phyloP scores from a whole-genome alignment of 208 protist genomes.

The Tritrichomonas foetus region DNA sequence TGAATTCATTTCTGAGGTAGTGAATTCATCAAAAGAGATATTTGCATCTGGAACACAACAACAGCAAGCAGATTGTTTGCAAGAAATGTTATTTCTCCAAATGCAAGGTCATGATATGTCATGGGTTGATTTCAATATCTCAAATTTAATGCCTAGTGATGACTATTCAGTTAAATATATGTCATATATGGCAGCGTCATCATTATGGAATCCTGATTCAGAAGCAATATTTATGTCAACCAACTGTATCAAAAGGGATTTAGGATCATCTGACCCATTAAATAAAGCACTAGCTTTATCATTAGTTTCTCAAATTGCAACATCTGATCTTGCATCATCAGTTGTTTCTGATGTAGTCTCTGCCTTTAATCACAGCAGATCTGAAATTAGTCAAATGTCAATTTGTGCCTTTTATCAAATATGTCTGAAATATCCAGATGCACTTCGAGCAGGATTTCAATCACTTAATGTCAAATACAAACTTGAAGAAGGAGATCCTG shows the following conservation, averaged over 20 bases:
- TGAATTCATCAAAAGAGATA: too few species aligned
- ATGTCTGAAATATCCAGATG: background rate
- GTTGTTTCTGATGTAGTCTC: background rate
- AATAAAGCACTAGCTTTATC: background rate
- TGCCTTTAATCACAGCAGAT: background rate
- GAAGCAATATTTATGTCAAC: background rate
- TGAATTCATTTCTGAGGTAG: too few species aligned
- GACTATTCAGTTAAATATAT: background rate
- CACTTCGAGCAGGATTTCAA: background rate
- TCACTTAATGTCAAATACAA: background rate
- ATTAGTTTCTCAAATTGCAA: background rate
- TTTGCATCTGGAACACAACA: too few species aligned
- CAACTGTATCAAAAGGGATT: background rate
- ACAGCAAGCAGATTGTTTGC: background rate
- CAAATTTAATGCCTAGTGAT: background rate
- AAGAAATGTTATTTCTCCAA: background rate
- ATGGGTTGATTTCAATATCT: slow-evolving; percentile 20
- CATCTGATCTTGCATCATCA: background rate
- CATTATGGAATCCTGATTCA: background rate
- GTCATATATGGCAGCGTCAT: background rate
- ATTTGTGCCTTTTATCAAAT: slow-evolving; percentile 21
- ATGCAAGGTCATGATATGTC: background rate
- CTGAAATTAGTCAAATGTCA: background rate
- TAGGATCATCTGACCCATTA: background rate
- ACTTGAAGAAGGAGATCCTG: background rate